Percentiles rank a stretch among this genome's conserved stretches.
These are phyloP conservation scores for Pythium folliculosum DNA, from an alignment of 352 stramenopile species.

Conservation along the genomic window DNA sequence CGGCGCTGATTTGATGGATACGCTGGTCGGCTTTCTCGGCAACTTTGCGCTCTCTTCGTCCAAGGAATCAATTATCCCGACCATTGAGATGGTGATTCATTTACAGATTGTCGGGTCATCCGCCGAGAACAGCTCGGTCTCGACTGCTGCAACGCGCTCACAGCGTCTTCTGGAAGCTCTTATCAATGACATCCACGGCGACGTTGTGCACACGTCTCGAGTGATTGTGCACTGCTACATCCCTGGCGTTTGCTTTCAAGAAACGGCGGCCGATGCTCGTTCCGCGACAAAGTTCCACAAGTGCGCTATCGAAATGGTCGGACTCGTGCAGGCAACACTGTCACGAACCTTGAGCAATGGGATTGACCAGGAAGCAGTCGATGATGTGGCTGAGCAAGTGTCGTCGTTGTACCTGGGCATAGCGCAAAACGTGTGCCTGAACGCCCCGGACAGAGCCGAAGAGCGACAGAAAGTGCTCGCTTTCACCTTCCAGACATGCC, in stretches of 20 bases:
- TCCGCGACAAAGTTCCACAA: conserved; percentile 70
- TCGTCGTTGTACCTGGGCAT: conserved; percentile 41
- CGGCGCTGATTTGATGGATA: conserved; percentile 64
- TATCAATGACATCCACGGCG: conserved; percentile 53
- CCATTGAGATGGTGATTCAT: conserved; percentile 63
- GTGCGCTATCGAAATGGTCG: conserved; percentile 54
- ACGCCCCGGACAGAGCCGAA: conserved; percentile 69
- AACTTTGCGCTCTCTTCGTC: conserved; percentile 65
- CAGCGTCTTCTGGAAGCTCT: conserved; percentile 49
- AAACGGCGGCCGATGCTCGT: conserved; percentile 52
- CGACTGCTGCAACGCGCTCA: conserved; percentile 40
- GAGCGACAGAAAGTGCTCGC: conserved; percentile 67
- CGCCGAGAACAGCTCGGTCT: conserved; percentile 43
- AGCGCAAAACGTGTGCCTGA: conserved; percentile 78
- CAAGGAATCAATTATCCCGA: conserved; percentile 74
- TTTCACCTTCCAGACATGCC: conserved; percentile 47
- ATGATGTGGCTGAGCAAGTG: conserved; percentile 33
- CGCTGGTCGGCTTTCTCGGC: conserved; percentile 55
- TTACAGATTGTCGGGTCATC: conserved; percentile 49
- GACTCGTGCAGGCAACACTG: conserved; percentile 34
- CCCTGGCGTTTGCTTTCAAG: conserved; percentile 67
- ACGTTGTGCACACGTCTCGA: conserved; percentile 51
- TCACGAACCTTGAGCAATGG: conserved; percentile 1
- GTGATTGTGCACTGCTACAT: conserved; percentile 77
- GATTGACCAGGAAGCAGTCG: conserved; percentile 27